These are phyloP conservation scores for Colletotrichum chrysophilum DNA, from an alignment of 2,329 filamentous ascomycete species.

Conservation along the genomic window DNA sequence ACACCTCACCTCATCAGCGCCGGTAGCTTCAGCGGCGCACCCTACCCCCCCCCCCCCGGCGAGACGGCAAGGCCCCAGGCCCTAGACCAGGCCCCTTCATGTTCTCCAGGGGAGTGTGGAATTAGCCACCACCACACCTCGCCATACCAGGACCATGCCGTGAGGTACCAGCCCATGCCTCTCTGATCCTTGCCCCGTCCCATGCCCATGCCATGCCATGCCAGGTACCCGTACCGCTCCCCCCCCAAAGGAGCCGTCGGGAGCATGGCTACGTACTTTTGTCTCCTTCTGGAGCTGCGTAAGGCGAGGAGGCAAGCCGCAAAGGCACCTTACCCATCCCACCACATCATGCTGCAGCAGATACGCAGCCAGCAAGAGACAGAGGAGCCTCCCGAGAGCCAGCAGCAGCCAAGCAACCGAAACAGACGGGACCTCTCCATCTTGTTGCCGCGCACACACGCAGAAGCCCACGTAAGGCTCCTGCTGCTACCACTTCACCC, in stretches of 20 bases:
- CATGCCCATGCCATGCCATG: conserved; percentile 15
- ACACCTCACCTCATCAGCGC: neutral
- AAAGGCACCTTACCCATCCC: conserved; percentile 1
- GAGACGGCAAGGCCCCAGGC: conserved; percentile 4
- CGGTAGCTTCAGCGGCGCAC: neutral
- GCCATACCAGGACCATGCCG: neutral
- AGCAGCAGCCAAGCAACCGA: neutral
- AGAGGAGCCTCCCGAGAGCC: neutral
- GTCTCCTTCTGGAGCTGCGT: neutral
- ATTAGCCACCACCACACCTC: conserved; percentile 1
- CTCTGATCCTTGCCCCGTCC: conserved; percentile 9
- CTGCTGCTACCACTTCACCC: neutral
- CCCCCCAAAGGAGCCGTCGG: neutral
- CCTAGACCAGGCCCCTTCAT: conserved; percentile 8
- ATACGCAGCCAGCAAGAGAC: neutral
- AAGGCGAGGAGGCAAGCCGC: neutral
- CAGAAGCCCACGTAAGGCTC: neutral
- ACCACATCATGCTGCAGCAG: neutral
- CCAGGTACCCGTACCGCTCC: conserved; percentile 18
- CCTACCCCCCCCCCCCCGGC: conserved; percentile 2
- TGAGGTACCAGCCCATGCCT: conserved; percentile 4
- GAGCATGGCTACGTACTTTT: neutral
- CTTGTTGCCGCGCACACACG: neutral
- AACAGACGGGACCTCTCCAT: neutral
- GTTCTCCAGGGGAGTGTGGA: conserved; percentile 10